Evolutionary conservation across 805 yeast species (phyloP), one percentile per base, ranked within the genome.

Genomic region (Candida mattraensis): DNA sequence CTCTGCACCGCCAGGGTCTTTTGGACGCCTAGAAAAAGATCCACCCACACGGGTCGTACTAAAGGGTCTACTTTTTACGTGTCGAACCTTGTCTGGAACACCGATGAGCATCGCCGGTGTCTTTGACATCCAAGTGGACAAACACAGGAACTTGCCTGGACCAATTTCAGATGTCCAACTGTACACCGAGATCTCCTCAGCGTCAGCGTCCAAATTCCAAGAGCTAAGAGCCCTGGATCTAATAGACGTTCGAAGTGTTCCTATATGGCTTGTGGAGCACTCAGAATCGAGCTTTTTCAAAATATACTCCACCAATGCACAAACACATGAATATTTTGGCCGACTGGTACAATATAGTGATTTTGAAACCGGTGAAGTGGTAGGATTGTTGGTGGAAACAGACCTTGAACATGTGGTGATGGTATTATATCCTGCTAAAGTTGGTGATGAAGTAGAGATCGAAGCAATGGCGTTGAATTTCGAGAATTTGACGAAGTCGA

Each of bases 391-490:
- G 24, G 37, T 45, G n/a, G 38, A 45, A 24, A 40, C 49, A 2
- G 42, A 28, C 33, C 10, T 15, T 7, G 18, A 18, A 7, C 25
- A 35, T 11, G 35, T 30, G 10, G 42, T 26, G 30, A 27, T 47
- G 30, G 46, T 47, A 15, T 23, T 45, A 12, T 44, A 42, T 30
- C 52, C 52, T 17, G 29, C 32, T 11, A 31, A 40, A 14, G 34
- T 24, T 10, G 38, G 33, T 19, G 26, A 31, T 15, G 25, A 18
- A 3, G 35, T 40, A n/a, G 40, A 28, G 19, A 39, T 47, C 26
- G 40, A 37, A 24, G 37, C 40, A 5, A 25, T 40, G 11, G 15
- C 39, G 32, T 24, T 47, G 21, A 41, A 44, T 30, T 40, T 47
- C 23, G 35, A 36, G 16, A 40, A 33, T 24, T n/a, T n/a, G n/a